phyloP scores from a whole-genome alignment of 2,329 filamentous ascomycete species.

The Torrubiellomyces zombiae region DNA sequence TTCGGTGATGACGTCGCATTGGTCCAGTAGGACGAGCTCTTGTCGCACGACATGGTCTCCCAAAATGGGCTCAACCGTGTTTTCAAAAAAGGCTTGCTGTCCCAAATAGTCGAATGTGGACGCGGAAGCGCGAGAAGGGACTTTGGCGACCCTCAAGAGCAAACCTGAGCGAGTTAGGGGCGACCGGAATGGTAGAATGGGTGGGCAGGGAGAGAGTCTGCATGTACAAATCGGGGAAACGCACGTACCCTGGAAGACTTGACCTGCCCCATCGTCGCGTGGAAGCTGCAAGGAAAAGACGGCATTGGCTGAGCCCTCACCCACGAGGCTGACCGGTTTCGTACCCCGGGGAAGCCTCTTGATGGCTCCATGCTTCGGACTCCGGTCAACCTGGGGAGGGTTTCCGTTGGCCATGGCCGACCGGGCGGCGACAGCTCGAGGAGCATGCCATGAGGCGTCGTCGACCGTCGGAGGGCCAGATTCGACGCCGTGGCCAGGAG shows the following conservation, averaged over 20 bases:
- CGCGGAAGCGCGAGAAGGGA: constrained; percentile 12
- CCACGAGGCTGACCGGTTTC: constrained; percentile 25
- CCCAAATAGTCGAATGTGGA: constrained; percentile 20
- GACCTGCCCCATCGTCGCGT: constrained; percentile 12
- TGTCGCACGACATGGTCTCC: constrained; percentile 18
- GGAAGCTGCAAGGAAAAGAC: constrained; percentile 45
- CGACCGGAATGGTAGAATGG: constrained; percentile 1
- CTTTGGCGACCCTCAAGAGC: constrained; percentile 23
- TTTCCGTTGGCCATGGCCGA: constrained; percentile 6
- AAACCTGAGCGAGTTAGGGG: constrained; percentile 10
- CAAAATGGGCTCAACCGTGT: constrained; percentile 17
- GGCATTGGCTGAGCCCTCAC: constrained; percentile 63
- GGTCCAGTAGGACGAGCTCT: constrained; percentile 20
- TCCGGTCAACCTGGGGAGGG: constrained; percentile 2
- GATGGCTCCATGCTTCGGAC: constrained; percentile 6
- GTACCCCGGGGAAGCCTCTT: constrained; percentile 18
- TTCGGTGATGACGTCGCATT: constrained; percentile 19
- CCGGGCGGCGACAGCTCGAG: constrained; percentile 9
- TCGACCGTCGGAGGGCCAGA: no score
- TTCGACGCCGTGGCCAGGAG: constrained; percentile 1
- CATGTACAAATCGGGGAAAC: no score
- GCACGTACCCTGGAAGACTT: constrained; percentile 18
- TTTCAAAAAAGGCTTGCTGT: constrained; percentile 20
- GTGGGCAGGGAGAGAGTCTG: constrained; percentile 8
- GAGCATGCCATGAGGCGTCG: constrained; percentile 9